phyloP scores from a whole-genome alignment of 805 yeast species.

The Lipomyces chichibuensis region DNA sequence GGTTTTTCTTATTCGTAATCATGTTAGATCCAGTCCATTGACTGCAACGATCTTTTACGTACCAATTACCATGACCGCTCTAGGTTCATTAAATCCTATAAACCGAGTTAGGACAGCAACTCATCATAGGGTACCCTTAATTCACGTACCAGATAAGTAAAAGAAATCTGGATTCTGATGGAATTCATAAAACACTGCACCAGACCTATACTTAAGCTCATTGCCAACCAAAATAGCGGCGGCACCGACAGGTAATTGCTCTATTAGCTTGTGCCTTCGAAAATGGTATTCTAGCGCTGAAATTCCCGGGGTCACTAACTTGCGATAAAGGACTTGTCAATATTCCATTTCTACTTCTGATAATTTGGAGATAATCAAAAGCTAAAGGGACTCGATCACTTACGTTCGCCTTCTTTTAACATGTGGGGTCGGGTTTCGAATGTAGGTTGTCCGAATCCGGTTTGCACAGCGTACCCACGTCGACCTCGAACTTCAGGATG shows the following conservation, averaged over 20 bases:
- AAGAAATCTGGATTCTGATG: conserved; percentile 89
- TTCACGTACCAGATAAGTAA: conserved; percentile 82
- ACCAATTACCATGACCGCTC: conserved; percentile 50
- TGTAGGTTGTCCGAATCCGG: conserved; percentile 73
- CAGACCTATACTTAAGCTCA: conserved; percentile 76
- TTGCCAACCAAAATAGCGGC: conserved; percentile 76
- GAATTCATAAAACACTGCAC: conserved; percentile 87
- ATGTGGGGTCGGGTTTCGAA: conserved; percentile 82
- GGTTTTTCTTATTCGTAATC: conserved; percentile 49
- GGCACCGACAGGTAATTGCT: conserved; percentile 61
- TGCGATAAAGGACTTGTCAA: background rate
- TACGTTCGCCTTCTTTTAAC: conserved; percentile 65
- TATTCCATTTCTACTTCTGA: background rate
- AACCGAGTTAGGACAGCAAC: background rate
- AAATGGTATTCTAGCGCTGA: conserved; percentile 78
- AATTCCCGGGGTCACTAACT: conserved; percentile 76
- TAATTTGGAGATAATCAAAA: background rate
- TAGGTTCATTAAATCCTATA: conserved; percentile 37
- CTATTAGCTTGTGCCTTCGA: conserved; percentile 65
- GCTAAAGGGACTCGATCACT: conserved; percentile 1
- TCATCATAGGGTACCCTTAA: background rate
- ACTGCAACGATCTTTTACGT: conserved; percentile 35
- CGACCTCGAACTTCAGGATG: background rate
- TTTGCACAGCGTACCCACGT: conserved; percentile 8
- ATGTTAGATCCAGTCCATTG: background rate